phyloP scores from a whole-genome alignment of 352 stramenopile genomes.

The Hyaloperonospora brassicae region DNA sequence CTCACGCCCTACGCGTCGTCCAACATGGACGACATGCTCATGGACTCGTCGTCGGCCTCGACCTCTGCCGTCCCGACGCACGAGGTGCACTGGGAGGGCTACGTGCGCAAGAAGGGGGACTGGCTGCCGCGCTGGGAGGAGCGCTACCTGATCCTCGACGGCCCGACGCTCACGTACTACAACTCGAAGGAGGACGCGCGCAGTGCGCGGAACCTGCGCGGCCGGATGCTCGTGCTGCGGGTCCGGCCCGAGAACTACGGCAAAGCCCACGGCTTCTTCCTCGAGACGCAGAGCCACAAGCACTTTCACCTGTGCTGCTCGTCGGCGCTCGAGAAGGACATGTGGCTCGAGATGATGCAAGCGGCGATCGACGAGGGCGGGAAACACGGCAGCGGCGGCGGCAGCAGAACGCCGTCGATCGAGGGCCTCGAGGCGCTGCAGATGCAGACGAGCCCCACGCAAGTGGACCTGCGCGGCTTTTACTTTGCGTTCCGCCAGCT shows the following conservation, averaged over 20 bases:
- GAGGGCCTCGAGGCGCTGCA: slow-evolving; percentile 26
- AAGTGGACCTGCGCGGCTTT: slow-evolving; percentile 80
- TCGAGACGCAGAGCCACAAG: slow-evolving; percentile 85
- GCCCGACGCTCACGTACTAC: slow-evolving; percentile 78
- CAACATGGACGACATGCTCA: slow-evolving; percentile 33
- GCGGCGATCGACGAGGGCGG: slow-evolving; percentile 69
- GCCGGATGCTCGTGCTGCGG: slow-evolving; percentile 73
- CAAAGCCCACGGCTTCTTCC: slow-evolving; percentile 81
- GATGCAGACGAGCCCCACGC: slow-evolving; percentile 52
- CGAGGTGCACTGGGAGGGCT: slow-evolving; percentile 84
- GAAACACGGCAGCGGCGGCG: slow-evolving; percentile 14
- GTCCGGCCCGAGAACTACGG: slow-evolving; percentile 82
- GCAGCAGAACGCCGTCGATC: slow-evolving; percentile 8
- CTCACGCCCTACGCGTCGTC: too few relatives aligned
- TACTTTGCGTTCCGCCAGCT: slow-evolving; percentile 84
- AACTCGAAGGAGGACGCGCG: slow-evolving; percentile 83
- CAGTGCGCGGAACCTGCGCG: slow-evolving; percentile 68
- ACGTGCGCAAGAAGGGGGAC: slow-evolving; percentile 84
- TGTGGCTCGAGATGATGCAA: slow-evolving; percentile 90
- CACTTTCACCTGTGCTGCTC: slow-evolving; percentile 83
- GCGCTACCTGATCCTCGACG: slow-evolving; percentile 82
- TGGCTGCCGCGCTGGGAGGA: slow-evolving; percentile 88
- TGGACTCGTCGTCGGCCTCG: slow-evolving; percentile 30
- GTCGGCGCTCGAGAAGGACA: slow-evolving; percentile 84
- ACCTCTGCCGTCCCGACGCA: slow-evolving; percentile 41